These are phyloP conservation scores for Lycium ferocissimum DNA, from an alignment of 257 asterid species.

Conservation along the genomic window DNA sequence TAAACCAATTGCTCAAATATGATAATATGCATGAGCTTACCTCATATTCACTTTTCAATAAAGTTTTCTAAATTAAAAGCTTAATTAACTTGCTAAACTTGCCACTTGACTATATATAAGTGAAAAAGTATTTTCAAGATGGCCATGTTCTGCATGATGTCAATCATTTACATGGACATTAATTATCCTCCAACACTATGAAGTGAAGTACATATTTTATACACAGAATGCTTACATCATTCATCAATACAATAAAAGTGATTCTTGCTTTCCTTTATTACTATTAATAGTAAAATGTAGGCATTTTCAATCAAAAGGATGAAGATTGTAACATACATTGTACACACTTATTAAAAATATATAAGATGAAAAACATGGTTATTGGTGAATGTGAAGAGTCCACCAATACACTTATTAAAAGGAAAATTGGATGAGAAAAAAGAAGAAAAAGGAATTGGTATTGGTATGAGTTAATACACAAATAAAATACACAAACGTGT, in stretches of 20 bases:
- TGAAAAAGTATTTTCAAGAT: constrained; percentile 16
- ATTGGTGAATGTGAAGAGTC: constrained; percentile 28
- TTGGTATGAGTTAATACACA: too few relatives aligned
- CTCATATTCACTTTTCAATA: constrained; percentile 18
- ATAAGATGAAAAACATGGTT: not conserved
- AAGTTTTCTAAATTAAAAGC: not conserved
- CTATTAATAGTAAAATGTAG: constrained; percentile 26
- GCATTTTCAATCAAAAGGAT: not conserved
- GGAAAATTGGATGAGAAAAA: not conserved
- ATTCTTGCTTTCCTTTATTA: not conserved
- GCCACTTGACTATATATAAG: constrained; percentile 23
- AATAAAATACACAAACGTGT: constrained; percentile 53
- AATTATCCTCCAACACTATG: constrained; percentile 21
- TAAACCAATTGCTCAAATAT: not conserved
- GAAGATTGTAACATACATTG: not conserved
- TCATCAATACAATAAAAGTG: constrained; percentile 15
- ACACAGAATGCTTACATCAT: constrained; percentile 15
- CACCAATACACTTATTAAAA: not conserved
- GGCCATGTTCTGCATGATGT: constrained; percentile 23
- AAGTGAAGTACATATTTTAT: constrained; percentile 17
- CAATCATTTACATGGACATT: constrained; percentile 29
- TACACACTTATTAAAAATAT: not conserved
- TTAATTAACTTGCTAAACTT: constrained; percentile 14
- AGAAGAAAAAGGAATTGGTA: not conserved
- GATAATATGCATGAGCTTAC: constrained; percentile 18